Evolutionary conservation across 345 rosid genomes (phyloP), one percentile per base, ranked within the genome.

Genomic region (Eucalyptus guilfoylei): DNA sequence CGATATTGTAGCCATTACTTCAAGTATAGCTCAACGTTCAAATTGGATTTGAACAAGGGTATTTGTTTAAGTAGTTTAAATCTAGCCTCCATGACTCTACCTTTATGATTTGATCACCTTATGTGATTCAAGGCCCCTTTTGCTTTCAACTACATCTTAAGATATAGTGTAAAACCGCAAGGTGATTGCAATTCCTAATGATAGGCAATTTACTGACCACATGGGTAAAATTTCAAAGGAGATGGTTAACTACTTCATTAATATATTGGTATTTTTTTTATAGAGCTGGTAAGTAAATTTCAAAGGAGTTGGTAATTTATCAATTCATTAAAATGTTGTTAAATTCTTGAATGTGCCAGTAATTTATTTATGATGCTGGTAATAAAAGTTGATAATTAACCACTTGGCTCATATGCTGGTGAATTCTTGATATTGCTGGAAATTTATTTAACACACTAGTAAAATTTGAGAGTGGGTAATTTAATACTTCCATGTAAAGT

Each of bases 371-470:
- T 26, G 14, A 58, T 58, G 0, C 4, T 2, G n/a, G 2, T 58
- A 58, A 26, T 3, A 58, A 58, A n/a, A 26, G 67, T 26, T 26
- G 14, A 2, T 58, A 58, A 58, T 5, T 58, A 58, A 26, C 67
- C n/a, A 58, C 67, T 26, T 58, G 6, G 26, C 26, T 1, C 2
- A 1, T 24, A 58, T 58, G 67, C 1, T 0, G 0, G 8, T 58
- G 14, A 58, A 58, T 26, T 5, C 14, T 11, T 58, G 30, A 26
- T 58, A 11, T 11, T 26, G n/a, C 2, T 26, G n/a, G n/a, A 1
- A 28, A 60, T 58, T 60, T 28, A 28, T 26, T 60, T 60, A 60
- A 28, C n/a, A n/a, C 58, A 26, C 1, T 10, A 2, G 67, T 5
- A 26, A 26, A 60, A 60, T 26, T 60, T 26, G 32, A 60, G 67